Base-by-base conservation (phyloP, 306 rosid genomes). In the Citrullus mucosospermus region DNA sequence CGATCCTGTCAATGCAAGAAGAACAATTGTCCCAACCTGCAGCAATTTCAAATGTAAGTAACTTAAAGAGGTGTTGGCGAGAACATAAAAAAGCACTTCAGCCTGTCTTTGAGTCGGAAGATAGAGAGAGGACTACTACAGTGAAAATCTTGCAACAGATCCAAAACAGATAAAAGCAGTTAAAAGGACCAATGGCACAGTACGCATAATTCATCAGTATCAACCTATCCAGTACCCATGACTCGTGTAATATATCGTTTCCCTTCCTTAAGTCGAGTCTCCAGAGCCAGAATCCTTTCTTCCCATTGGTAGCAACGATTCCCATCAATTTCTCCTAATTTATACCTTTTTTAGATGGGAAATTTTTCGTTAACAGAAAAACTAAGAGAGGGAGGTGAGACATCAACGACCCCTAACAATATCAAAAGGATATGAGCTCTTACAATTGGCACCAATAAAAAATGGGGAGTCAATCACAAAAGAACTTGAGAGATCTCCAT, bases 1-100 rank as follows among this genome's bases (percentile, higher is more conserved):
- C 84, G 92, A 79, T 60, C 98, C 98, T 54, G 98, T 89, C 78
- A 89, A 69, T 68, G 90, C 82, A 82, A 95, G 84, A 77, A 84
- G 70, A 80, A 88, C 69, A 75, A 92, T 79, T 2, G 85, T 75
- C 77, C 98, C 98, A 83, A 88, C 96, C 98, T 95, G 89, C 85
- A 85, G 82, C 25, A 83, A 61, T 65, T 78, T 30, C 39, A 15
- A 50, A 78, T 10, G 43, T 16, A 62, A 62, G 69, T 43, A 78
- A 20, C n/a, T 71, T 44, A 22, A 46, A 70, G 7, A 20, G 38
- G 57, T 13, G 13, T 13, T 67, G 17, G 53, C 30, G 8, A 39
- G 75, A 48, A 46, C 25, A 28, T 50, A 73, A 14, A 72, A 50
- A 14, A 39, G 60, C n/a, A 53, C 61, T 25, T 50, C 77, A 72